Percentiles rank a stretch among this genome's conserved stretches.
Conservation (phyloP, 176 grass and related monocot species). For the Cenchrus americanus region DNA sequence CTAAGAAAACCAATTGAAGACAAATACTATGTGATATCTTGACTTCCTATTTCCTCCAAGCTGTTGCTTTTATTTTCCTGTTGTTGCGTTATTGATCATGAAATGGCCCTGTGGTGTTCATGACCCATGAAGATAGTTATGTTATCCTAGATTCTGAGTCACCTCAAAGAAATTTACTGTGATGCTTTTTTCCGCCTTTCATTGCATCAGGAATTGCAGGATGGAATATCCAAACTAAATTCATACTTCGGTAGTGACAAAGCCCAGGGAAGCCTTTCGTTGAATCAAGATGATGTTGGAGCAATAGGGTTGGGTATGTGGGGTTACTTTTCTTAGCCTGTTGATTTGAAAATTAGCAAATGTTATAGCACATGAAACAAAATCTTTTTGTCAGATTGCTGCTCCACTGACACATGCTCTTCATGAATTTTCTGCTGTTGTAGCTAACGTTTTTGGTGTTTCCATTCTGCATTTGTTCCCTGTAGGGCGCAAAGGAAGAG, state of each 20-base stretch:
- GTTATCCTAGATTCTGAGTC: neutral
- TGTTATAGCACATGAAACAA: neutral
- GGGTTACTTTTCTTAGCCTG: neutral
- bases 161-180: conserved; percentile 22
- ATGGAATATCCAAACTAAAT: conserved; percentile 74
- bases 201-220: conserved; percentile 66
- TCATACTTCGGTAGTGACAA: conserved; percentile 54
- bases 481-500: conserved; percentile 81
- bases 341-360: neutral
- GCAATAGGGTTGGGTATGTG: conserved; percentile 70
- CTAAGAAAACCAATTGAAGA: neutral
- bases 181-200: neutral
- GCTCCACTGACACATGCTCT: neutral
- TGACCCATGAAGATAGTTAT: neutral
- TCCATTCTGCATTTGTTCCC: neutral
- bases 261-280: conserved; percentile 33
- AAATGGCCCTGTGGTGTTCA: neutral
- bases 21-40: neutral
- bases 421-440: neutral
- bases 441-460: neutral
- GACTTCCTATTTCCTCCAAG: neutral
- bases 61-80: neutral
- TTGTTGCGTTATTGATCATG: neutral
- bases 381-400: neutral
- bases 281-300: conserved; percentile 83